Evolutionary conservation across 2,329 filamentous ascomycete species (phyloP), one percentile per base, ranked within the genome.

Genomic region (Alternaria gansuensis): DNA sequence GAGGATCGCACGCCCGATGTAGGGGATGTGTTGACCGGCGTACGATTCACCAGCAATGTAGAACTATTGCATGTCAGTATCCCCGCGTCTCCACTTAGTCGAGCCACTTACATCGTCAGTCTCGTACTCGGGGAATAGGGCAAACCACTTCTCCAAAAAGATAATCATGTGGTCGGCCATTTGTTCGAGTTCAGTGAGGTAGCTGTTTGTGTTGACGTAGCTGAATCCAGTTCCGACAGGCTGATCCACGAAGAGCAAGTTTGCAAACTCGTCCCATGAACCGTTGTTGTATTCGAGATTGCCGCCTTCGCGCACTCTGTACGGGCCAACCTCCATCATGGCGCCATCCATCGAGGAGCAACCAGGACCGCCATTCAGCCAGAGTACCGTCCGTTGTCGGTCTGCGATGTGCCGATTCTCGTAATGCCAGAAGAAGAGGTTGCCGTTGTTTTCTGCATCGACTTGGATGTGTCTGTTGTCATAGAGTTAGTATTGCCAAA

Each of bases 221-320:
- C 95, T 99, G 81, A 91, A 99, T 3, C 95, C 95, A 1, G 94
- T 97, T 11, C 95, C 96, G 34, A 98, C 93, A 0, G 95, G 95
- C 75, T 98, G 96, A 75, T 99, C 95, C 60, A 99, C 92, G 74
- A 99, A 99, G 59, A 99, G 86, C 51, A 99, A 79, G 72, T 99
- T 99, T 65, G 95, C 92, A 73, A 98, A 99, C 81, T 99, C 94
- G 78, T 97, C 90, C 96, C 96, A 99, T 1, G 93, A 93, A n/a
- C 95, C 95, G 54, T 96, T 90, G 77, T 97, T 97, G 76, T 92
- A 88, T 57, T 82, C 83, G 57, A 99, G 81, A 71, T 89, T 83
- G 79, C 84, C 79, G 31, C 90, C 86, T 66, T 94, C 86, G 73
- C 90, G 89, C 57, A 99, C 81, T 65, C 95, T 85, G 77, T 97